phyloP scores from a whole-genome alignment of 768 basidiomycete genomes.

The Pisolithus albus region DNA sequence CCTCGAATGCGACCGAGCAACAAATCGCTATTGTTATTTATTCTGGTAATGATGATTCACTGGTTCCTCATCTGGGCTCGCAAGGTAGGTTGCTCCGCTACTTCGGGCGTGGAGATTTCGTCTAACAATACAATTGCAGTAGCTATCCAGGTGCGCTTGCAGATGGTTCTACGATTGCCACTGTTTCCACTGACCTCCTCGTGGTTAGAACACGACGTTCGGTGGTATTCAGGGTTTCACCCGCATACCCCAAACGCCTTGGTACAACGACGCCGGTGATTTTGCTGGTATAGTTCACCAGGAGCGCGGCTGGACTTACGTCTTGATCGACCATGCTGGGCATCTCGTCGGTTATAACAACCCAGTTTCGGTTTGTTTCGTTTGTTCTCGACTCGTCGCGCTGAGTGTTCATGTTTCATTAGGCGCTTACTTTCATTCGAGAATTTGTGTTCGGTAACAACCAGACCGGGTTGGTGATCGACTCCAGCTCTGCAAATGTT shows the following conservation, averaged over 20 bases:
- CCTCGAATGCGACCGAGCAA: conserved; percentile 51
- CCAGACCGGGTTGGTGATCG: conserved; percentile 48
- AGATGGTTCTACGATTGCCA: neutral
- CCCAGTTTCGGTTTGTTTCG: conserved; percentile 39
- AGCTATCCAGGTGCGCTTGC: conserved; percentile 43
- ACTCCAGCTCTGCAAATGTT: conserved; percentile 13
- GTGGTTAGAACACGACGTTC: conserved; percentile 64
- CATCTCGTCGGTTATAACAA: conserved; percentile 34
- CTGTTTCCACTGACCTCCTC: neutral
- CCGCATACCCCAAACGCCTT: conserved; percentile 58
- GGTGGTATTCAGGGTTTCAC: conserved; percentile 73
- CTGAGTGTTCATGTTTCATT: neutral
- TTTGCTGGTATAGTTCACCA: conserved; percentile 68
- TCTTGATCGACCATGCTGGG: conserved; percentile 32
- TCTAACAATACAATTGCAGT: conserved; percentile 30
- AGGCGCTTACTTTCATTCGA: conserved; percentile 57
- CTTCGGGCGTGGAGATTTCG: neutral
- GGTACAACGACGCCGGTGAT: conserved; percentile 52
- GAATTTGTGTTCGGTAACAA: conserved; percentile 66
- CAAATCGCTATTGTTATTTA: conserved; percentile 50
- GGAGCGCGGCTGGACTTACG: conserved; percentile 55
- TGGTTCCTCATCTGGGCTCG: conserved; percentile 56
- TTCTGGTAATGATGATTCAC: conserved; percentile 65
- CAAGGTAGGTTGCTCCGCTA: conserved; percentile 38
- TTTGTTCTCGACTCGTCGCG: neutral